A percentile compares a stretch with the other conserved stretches of the same genome.
Evolutionary conservation across 768 basidiomycete genomes (phyloP).

Genomic region (Suillus fuscotomentosus): DNA sequence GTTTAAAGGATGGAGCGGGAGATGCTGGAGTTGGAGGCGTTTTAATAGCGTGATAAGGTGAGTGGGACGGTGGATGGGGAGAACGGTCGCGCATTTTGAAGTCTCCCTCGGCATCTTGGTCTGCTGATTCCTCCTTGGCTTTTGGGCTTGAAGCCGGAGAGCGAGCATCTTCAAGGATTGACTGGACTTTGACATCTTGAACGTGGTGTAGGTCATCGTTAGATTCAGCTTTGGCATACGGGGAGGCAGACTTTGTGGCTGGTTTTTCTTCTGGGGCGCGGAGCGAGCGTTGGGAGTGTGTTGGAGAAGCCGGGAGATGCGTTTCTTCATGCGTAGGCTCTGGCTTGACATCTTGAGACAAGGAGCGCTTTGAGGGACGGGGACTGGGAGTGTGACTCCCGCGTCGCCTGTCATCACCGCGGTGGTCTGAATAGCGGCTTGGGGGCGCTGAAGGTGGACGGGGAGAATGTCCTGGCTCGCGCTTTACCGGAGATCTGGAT

Average conservation of each 20-base stretch:
- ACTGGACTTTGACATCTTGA: not conserved
- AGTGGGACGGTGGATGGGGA: not conserved
- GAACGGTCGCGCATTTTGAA: slow-evolving; percentile 14
- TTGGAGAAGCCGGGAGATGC: not conserved
- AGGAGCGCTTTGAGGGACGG: not conserved
- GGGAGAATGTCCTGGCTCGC: not conserved
- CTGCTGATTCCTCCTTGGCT: slow-evolving; percentile 14
- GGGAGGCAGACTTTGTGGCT: not conserved
- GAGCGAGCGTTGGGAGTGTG: not conserved
- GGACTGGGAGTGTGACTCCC: not conserved
- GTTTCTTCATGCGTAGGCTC: not conserved
- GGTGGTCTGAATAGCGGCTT: not conserved
- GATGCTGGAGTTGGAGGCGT: slow-evolving; percentile 8
- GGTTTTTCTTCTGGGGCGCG: not conserved
- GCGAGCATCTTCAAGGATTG: not conserved
- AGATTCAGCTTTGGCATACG: not conserved
- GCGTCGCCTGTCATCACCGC: not conserved
- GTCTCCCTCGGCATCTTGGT: slow-evolving; percentile 17
- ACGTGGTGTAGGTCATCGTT: not conserved
- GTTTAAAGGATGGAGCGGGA: slow-evolving; percentile 10
- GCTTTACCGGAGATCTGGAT: not conserved
- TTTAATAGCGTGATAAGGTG: not conserved
- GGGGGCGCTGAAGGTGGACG: not conserved
- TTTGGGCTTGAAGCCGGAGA: slow-evolving; percentile 7
- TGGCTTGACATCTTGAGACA: not conserved